Percentiles rank a stretch among this genome's conserved stretches.
phyloP scores from a whole-genome alignment of 805 yeast species.

The Candida caryicola region DNA sequence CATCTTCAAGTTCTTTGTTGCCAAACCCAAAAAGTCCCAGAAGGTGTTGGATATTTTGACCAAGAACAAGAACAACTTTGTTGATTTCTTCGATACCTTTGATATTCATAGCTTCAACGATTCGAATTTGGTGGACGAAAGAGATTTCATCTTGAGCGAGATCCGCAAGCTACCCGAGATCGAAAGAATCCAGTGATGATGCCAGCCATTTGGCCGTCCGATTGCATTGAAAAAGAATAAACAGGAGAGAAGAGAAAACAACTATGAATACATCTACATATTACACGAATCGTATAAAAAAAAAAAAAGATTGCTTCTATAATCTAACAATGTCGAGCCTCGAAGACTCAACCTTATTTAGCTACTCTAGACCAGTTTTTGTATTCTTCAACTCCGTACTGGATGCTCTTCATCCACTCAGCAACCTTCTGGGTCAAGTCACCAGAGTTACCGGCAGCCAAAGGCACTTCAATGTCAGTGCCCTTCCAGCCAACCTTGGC shows the following conservation, averaged over 20 bases:
- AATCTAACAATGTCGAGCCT: not conserved
- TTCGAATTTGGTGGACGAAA: slow-evolving; percentile 69
- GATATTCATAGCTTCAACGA: slow-evolving; percentile 63
- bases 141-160: slow-evolving; percentile 72
- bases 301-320: not conserved
- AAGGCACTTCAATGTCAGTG: slow-evolving; percentile 70
- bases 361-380: slow-evolving; percentile 49
- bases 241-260: too few relatives aligned
- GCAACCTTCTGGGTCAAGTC: slow-evolving; percentile 73
- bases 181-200: slow-evolving; percentile 20
- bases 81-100: slow-evolving; percentile 66
- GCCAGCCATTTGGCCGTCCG: too few relatives aligned
- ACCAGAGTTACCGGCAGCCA: slow-evolving; percentile 80
- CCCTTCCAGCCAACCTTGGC: slow-evolving; percentile 81
- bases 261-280: too few relatives aligned
- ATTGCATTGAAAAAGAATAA: not conserved
- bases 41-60: slow-evolving; percentile 75
- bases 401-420: slow-evolving; percentile 84
- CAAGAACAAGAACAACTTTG: slow-evolving; percentile 76
- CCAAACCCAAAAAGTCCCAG: slow-evolving; percentile 87
- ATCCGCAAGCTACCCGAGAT: slow-evolving; percentile 70
- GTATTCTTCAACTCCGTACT: slow-evolving; percentile 79
- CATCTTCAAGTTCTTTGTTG: slow-evolving; percentile 92
- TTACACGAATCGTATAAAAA: too few relatives aligned
- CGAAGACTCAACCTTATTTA: slow-evolving; percentile 11